phyloP scores from a whole-genome alignment of 495 filamentous ascomycete genomes.

The Trichocladium antarcticum region DNA sequence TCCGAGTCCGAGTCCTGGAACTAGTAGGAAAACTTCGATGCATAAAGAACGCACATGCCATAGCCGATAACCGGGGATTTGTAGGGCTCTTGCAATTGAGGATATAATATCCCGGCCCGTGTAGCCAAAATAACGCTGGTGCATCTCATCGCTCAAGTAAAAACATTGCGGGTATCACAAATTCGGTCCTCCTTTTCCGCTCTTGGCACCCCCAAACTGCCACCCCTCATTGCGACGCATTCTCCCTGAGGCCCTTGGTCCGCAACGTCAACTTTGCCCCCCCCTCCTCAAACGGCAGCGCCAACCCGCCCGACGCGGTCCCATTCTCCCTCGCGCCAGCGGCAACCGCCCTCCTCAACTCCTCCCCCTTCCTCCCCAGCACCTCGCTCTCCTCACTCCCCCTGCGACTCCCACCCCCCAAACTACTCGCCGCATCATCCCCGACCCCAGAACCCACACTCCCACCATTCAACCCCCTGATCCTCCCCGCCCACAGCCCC shows the following conservation, averaged over 20 bases:
- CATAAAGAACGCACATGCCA: too few relatives aligned
- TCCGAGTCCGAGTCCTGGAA: too few relatives aligned
- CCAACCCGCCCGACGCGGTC: not conserved
- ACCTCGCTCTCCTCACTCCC: conserved; percentile 39
- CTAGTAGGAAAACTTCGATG: too few relatives aligned
- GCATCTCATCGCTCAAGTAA: not conserved
- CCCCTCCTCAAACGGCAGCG: conserved; percentile 32
- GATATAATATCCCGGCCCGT: too few relatives aligned
- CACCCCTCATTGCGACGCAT: conserved; percentile 22
- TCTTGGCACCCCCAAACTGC: not conserved
- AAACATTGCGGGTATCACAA: not conserved
- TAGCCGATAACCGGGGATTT: too few relatives aligned
- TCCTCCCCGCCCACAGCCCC: conserved; percentile 44
- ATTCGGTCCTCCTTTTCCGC: not conserved
- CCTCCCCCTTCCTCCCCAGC: conserved; percentile 27
- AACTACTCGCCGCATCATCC: conserved; percentile 29
- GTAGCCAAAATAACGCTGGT: too few relatives aligned
- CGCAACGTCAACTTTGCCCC: conserved; percentile 31
- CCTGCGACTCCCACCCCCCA: conserved; percentile 32
- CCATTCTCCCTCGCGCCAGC: conserved; percentile 9
- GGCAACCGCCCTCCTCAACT: conserved; percentile 24
- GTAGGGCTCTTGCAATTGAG: too few relatives aligned
- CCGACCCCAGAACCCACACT: not conserved
- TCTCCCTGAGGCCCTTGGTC: conserved; percentile 41
- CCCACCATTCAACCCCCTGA: conserved; percentile 19